phyloP scores from a whole-genome alignment of 2,329 filamentous ascomycete genomes.

The Epicoccum nigrum region DNA sequence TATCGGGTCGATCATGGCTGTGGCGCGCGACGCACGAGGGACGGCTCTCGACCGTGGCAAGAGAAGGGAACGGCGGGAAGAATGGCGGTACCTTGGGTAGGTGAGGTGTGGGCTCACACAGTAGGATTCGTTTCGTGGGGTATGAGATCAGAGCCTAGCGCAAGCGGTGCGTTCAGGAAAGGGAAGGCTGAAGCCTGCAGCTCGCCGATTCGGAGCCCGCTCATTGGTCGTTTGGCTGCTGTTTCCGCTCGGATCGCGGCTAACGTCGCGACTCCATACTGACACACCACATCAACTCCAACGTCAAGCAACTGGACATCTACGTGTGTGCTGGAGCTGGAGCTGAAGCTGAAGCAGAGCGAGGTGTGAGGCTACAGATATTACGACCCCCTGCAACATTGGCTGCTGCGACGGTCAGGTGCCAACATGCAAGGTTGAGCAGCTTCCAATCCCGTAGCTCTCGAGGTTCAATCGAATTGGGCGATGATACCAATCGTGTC shows the following conservation, averaged over 20 bases:
- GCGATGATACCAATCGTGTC: not conserved
- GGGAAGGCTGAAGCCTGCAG: slow-evolving; percentile 19
- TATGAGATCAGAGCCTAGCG: slow-evolving; percentile 39
- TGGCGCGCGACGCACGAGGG: slow-evolving; percentile 32
- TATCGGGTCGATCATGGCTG: slow-evolving; percentile 50
- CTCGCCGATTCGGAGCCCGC: slow-evolving; percentile 18
- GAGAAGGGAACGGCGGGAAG: not conserved
- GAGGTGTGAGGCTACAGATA: not conserved
- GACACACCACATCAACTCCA: not conserved
- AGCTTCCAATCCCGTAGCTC: not conserved
- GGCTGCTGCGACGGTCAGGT: not conserved
- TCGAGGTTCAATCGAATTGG: not conserved
- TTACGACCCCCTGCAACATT: not conserved
- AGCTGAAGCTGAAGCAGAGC: not conserved
- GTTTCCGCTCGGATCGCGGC: slow-evolving; percentile 1
- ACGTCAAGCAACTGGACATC: not conserved
- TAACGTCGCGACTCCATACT: slow-evolving; percentile 7
- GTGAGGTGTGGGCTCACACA: slow-evolving; percentile 25
- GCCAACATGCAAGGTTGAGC: slow-evolving; percentile 1
- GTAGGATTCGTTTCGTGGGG: slow-evolving; percentile 34
- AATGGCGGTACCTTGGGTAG: slow-evolving; percentile 27
- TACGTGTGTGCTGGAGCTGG: no score
- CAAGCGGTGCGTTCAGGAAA: slow-evolving; percentile 25
- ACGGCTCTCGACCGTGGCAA: slow-evolving; percentile 28
- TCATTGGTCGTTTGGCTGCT: slow-evolving; percentile 24